Conservation (phyloP, 2,329 filamentous ascomycete species). For the Nemania sp. region DNA sequence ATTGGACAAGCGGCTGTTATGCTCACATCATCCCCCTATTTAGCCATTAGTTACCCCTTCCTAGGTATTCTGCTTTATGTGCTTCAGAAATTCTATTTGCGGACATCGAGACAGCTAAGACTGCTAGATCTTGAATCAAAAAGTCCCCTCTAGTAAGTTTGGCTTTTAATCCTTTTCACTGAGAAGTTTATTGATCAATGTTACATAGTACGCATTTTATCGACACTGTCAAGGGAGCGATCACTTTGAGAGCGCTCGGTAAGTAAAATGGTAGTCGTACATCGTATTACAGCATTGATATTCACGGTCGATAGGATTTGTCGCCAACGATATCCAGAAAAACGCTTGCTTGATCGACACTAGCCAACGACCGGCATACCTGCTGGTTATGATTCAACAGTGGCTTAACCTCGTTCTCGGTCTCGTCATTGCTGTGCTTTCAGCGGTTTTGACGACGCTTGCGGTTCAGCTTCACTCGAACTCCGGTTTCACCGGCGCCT, state of each 20-base stretch:
- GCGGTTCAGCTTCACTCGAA: slow-evolving; percentile 31
- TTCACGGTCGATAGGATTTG: slow-evolving; percentile 38
- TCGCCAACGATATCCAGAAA: slow-evolving; percentile 44
- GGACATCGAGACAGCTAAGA: slow-evolving; percentile 55
- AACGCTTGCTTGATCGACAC: slow-evolving; percentile 50
- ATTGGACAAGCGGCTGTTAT: background rate
- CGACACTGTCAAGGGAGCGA: slow-evolving; percentile 51
- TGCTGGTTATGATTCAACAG: slow-evolving; percentile 53
- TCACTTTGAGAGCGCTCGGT: slow-evolving; percentile 54
- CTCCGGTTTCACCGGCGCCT: slow-evolving; percentile 35
- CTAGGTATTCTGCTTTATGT: slow-evolving; percentile 45
- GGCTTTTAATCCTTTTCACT: background rate
- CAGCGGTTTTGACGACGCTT: slow-evolving; percentile 30
- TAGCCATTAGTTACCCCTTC: slow-evolving; percentile 48
- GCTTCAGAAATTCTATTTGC: slow-evolving; percentile 54
- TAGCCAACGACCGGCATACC: slow-evolving; percentile 56
- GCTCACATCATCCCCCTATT: slow-evolving; percentile 41
- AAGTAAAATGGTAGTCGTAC: background rate
- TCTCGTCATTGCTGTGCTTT: slow-evolving; percentile 31
- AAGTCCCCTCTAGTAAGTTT: slow-evolving; percentile 46
- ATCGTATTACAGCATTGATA: background rate
- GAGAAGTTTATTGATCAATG: background rate
- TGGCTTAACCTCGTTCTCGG: slow-evolving; percentile 33
- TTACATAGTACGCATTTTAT: slow-evolving; percentile 45
- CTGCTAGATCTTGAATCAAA: slow-evolving; percentile 55